Base-by-base conservation (phyloP, 2,329 filamentous ascomycete genomes). In the Lecanosticta acicola region DNA sequence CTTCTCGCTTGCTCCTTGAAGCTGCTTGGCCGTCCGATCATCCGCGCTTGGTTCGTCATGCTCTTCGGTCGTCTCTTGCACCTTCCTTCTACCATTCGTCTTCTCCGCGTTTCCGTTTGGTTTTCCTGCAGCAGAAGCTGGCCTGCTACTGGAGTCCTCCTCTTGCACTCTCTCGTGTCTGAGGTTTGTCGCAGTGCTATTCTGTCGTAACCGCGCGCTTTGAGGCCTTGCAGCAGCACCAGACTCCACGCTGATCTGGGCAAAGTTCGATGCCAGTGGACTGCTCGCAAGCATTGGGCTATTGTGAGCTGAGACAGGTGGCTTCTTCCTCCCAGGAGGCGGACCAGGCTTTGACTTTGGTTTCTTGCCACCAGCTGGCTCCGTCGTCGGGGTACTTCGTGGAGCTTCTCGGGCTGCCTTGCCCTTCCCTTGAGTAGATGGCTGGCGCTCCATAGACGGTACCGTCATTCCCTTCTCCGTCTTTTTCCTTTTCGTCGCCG, bases 271-370 rank as follows among this genome's bases (percentile, higher is more conserved):
- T 74, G 76, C 72, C 70, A 51, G 71, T 66, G 57, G 65, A 73
- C 56, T 66, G 67, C 51, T 74, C 70, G 55, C 72, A 68, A 59
- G 70, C 72, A 59, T 71, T 70, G 58, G 61, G 43, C 59, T 63
- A 17, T 57, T 55, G 20, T 62, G 59, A 16, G 57, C 59, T 13
- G 57, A 58, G 24, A 59, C 61, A 20, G 70, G 75, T 60, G 75
- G 86, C 85, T 81, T 91, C 71, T 90, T 94, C 70, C 91, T 90
- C 21, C 80, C 66, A 55, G 81, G 80, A n/a, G 80, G 76, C 55
- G 86, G 87, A 3, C 79, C 78, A 1, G 79, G 48, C 70, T 80
- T 49, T 76, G 71, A 54, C 71, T 85, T 75, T 76, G 90, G 69
- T 68, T 80, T 71, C 78, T 79, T 88, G 70, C 90, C 91, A 47